Evolutionary conservation across 345 rosid species (phyloP), one percentile per base, ranked within the genome.

Genomic region (Lagerstroemia speciosa): DNA sequence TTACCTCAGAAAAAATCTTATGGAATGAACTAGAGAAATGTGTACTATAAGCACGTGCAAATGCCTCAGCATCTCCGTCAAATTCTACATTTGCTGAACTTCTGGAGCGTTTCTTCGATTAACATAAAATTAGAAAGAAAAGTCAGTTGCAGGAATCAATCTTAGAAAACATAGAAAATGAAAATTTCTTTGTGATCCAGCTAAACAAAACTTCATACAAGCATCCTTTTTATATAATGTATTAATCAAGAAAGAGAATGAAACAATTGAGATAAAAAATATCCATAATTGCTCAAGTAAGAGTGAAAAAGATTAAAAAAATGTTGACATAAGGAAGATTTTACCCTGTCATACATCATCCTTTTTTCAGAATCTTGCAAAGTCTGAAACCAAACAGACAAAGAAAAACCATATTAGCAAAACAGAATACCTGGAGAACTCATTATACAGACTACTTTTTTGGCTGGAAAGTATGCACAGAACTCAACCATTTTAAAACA

Each of bases 1-100:
- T 37, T 80, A 89, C 97, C 96, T 93, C 92, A 37, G 98, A 87
- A 77, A 93, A 91, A 72, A 91, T 82, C 75, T 89, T 84, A 27
- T 81, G 92, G 79, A 93, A 93, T 19, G 98, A 91, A 79, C 84
- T 83, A 58, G 98, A 89, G 89, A 93, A 93, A 79, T 83, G 77
- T 65, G 85, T 76, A 73, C 48, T 78, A 58, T 79, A 79, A 53
- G 89, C 67, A 73, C 80, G 79, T 76, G 84, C 68, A 69, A 83
- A 89, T 45, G 82, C 86, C 75, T 82, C 82, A 30, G 82, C 76
- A 76, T 78, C 81, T 34, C 85, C 80, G 67, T 76, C 85, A 79
- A 76, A 87, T 66, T 80, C 84, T 75, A 67, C 78, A 71, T 77
- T 73, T 62, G 71, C 85, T 19, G 86, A 78, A 81, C 78, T 76